A percentile compares a stretch with the other conserved stretches of the same genome.
phyloP scores from a whole-genome alignment of 352 stramenopile species.

The Phytopythium mirpurense region DNA sequence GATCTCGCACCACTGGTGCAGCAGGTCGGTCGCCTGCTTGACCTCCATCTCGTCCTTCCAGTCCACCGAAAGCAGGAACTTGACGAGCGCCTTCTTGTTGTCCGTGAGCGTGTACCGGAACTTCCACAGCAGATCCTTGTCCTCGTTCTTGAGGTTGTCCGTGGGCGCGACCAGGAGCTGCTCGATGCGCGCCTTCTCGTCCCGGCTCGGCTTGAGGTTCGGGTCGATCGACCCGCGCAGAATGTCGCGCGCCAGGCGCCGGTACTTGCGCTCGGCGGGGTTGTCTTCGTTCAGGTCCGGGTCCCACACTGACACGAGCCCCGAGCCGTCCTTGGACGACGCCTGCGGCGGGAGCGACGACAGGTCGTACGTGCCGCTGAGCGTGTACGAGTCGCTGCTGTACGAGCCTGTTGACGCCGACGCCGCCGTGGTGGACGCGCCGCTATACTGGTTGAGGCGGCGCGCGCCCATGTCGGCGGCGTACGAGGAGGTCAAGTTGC shows the following conservation, averaged over 20 bases:
- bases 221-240: slow-evolving; percentile 96
- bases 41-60: slow-evolving; percentile 98
- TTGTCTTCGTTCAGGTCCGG: slow-evolving; percentile 88
- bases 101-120: slow-evolving; percentile 96
- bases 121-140: slow-evolving; percentile 94
- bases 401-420: too few relatives aligned
- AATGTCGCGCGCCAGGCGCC: slow-evolving; percentile 95
- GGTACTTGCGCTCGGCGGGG: slow-evolving; percentile 96
- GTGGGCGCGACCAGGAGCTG: slow-evolving; percentile 90
- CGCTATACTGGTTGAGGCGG: slow-evolving; percentile 31
- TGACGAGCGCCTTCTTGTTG: slow-evolving; percentile 95
- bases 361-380: slow-evolving; percentile 49
- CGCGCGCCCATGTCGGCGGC: slow-evolving; percentile 34
- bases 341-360: slow-evolving; percentile 14
- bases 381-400: slow-evolving; percentile 30
- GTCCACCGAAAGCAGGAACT: slow-evolving; percentile 98
- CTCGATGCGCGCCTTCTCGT: slow-evolving; percentile 92
- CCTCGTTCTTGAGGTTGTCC: slow-evolving; percentile 91
- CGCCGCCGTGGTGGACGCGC: slow-evolving; percentile 14
- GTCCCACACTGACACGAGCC: slow-evolving; percentile 77
- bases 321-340: slow-evolving; percentile 11
- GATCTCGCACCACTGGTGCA: slow-evolving; percentile 89
- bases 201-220: slow-evolving; percentile 95
- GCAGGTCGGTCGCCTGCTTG: slow-evolving; percentile 86
- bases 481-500: slow-evolving; percentile 51